Evolutionary conservation across 176 grass and related monocot species (phyloP).

Genomic region (maize (Zea mays)): DNA sequence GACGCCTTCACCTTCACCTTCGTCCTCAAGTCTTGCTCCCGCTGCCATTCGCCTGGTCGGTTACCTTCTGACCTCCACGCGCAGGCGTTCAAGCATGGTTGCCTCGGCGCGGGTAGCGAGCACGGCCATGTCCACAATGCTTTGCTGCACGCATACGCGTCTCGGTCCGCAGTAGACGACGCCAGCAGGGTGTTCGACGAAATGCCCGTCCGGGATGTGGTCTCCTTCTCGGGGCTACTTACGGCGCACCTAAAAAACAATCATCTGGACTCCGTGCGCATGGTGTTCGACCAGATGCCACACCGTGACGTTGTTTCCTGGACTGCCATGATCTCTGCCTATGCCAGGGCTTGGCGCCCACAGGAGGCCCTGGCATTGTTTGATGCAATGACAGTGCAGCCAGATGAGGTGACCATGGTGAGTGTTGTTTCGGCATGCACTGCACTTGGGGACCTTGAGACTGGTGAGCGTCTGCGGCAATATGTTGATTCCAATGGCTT

Average conservation of each 20-base stretch:
- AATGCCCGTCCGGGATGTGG: slow-evolving; percentile 49
- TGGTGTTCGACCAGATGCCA: slow-evolving; percentile 55
- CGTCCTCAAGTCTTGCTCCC: slow-evolving; percentile 50
- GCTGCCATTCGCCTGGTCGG: background rate
- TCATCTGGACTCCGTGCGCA: slow-evolving; percentile 40
- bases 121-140: slow-evolving; percentile 53
- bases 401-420: slow-evolving; percentile 68
- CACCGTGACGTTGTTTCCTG: slow-evolving; percentile 52
- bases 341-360: slow-evolving; percentile 34
- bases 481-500: slow-evolving; percentile 54
- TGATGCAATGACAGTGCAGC: slow-evolving; percentile 44
- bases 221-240: slow-evolving; percentile 57
- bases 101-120: slow-evolving; percentile 29
- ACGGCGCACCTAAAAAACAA: slow-evolving; percentile 38
- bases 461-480: slow-evolving; percentile 35
- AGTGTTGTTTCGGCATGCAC: slow-evolving; percentile 57
- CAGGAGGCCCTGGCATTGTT: slow-evolving; percentile 55
- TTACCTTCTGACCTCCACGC: slow-evolving; percentile 48
- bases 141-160: slow-evolving; percentile 50
- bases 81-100: slow-evolving; percentile 51
- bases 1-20: slow-evolving; percentile 72
- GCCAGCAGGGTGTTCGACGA: slow-evolving; percentile 50
- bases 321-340: slow-evolving; percentile 61
- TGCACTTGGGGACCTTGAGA: slow-evolving; percentile 56
- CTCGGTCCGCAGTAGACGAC: slow-evolving; percentile 12